Conservation (phyloP, 2,329 filamentous ascomycete species). For the Fusarium sp. region DNA sequence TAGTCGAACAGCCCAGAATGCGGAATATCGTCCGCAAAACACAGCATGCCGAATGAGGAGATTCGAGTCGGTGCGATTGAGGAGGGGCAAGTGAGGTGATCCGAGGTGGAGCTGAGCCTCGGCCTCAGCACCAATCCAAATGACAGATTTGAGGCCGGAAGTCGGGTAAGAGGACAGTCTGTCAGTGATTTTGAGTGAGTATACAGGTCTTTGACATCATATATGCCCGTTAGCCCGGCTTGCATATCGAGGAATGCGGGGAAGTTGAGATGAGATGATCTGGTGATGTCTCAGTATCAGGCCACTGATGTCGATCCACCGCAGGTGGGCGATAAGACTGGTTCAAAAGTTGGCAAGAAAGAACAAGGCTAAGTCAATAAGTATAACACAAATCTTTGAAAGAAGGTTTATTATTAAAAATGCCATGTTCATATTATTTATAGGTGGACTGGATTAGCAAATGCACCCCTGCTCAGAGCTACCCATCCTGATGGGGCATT, state of each 20-base stretch:
- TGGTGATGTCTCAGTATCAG: too few species aligned
- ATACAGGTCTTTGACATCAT: background rate
- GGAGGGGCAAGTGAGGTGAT: conserved; percentile 1
- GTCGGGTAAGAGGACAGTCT: background rate
- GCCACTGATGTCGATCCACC: too few species aligned
- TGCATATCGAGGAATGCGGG: conserved; percentile 16
- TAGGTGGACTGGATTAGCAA: too few species aligned
- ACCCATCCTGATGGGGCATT: too few species aligned
- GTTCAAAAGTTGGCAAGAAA: too few species aligned
- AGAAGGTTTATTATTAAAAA: too few species aligned
- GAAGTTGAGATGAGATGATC: background rate
- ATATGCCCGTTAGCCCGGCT: conserved; percentile 18
- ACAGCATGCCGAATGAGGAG: background rate
- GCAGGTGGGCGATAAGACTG: too few species aligned
- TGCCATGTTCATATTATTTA: too few species aligned
- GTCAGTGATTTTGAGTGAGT: background rate
- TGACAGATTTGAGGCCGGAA: background rate
- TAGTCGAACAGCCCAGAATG: background rate
- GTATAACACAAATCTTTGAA: too few species aligned
- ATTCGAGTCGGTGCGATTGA: background rate
- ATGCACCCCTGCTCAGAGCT: too few species aligned
- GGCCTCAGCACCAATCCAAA: background rate
- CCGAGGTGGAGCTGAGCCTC: background rate
- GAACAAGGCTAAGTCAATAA: too few species aligned
- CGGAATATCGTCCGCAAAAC: background rate